Base-by-base conservation (phyloP, 2,329 filamentous ascomycete genomes). In the Coleophoma eucalyptorum region DNA sequence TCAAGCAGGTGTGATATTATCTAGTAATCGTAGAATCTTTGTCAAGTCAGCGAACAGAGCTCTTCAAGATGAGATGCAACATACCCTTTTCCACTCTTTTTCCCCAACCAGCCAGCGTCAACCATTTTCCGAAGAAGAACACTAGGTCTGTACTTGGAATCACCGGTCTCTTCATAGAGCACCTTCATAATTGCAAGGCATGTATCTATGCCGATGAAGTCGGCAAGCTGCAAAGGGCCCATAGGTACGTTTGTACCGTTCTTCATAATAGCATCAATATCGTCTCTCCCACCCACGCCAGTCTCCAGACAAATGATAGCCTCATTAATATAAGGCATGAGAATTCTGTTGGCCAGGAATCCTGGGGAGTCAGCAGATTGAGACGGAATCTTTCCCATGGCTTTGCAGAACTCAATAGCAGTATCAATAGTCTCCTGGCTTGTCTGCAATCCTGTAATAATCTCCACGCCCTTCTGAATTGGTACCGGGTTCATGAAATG, bases 401-500 rank as follows among this genome's bases (percentile, higher is more conserved):
- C 83, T 72, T 87, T 83, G 71, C 93, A 93, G 66, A 99, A 93
- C 5, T 81, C 86, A 11, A 97, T 72, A 2, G 94, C 90, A 0
- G 87, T 89, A 16, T 90, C 85, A 42, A 97, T 73, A 1, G 94
- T 97, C 54, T 82, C 80, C 59, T 84, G 74, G 52, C 89, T 94
- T 2, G 94, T 99, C 70, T 99, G 94, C 31, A 99, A 77, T 31
- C 91, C 94, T 47, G 89, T 86, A 67, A 99, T 97, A 63, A 99
- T 97, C 73, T 99, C 94, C 5, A 99, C 94, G 48, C 94, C 94
- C 71, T 96, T 96, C 67, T 97, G 94, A 32, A 99, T 75, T 2
- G 94, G 94, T 0, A 99, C 94, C 0, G 94, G 94, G 76, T 99
- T 99, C 94, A 99, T 99, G 72, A 99, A 99, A 71, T 99, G 94